Percentiles rank a stretch among this genome's conserved stretches.
Evolutionary conservation across 257 asterid species (phyloP).

Genomic region (Avicennia marina): DNA sequence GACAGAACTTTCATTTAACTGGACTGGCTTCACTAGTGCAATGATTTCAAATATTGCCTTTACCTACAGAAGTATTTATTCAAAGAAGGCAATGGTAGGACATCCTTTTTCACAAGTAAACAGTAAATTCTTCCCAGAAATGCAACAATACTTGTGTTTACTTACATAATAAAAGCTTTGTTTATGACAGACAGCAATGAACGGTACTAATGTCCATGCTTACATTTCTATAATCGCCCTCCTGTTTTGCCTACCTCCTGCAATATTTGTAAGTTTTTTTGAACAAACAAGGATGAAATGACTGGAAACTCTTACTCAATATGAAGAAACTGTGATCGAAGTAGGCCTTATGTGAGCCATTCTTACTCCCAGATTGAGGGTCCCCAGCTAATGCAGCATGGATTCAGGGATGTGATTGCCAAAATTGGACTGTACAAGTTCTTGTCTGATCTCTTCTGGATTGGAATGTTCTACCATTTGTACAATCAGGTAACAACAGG

Average conservation of each 20-base stretch:
- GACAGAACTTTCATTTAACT: slow-evolving; percentile 46
- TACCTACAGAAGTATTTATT: slow-evolving; percentile 45
- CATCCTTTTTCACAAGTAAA: not conserved
- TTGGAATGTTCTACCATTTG: slow-evolving; percentile 47
- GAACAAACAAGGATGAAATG: not conserved
- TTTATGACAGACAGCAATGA: slow-evolving; percentile 41
- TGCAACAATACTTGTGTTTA: not conserved
- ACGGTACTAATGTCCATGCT: slow-evolving; percentile 44
- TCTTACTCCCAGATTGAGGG: slow-evolving; percentile 35
- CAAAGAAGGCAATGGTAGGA: slow-evolving; percentile 44
- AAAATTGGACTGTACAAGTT: slow-evolving; percentile 40
- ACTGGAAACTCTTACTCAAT: not conserved
- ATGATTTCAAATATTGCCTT: slow-evolving; percentile 48
- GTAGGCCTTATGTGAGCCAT: not conserved
- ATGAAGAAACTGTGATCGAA: no score
- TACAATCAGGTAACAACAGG: slow-evolving; percentile 36
- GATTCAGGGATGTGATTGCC: slow-evolving; percentile 40
- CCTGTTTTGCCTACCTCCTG: slow-evolving; percentile 43
- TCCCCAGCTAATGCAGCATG: slow-evolving; percentile 41
- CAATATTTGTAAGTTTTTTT: slow-evolving; percentile 32
- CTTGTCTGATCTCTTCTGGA: slow-evolving; percentile 46
- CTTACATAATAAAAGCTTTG: not conserved
- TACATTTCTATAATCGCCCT: slow-evolving; percentile 46
- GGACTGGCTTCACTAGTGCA: slow-evolving; percentile 47
- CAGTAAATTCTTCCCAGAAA: not conserved